Percentiles rank a stretch among this genome's conserved stretches.
These are phyloP conservation scores for Oryza glumipatula DNA, from an alignment of 176 grass and related monocot genomes.

Conservation along the genomic window DNA sequence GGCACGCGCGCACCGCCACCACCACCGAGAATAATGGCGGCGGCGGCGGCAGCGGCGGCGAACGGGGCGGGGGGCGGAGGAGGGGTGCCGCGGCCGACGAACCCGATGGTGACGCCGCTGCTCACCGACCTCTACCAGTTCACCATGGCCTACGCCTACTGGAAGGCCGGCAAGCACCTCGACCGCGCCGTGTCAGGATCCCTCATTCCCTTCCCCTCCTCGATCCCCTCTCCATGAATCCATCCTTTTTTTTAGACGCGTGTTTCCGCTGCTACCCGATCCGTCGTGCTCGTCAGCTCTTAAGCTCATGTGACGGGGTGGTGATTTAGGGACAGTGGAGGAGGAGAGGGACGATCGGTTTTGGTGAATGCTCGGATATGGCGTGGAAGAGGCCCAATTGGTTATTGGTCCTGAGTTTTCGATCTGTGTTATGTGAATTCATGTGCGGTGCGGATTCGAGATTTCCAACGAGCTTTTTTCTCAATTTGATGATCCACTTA, in stretches of 20 bases:
- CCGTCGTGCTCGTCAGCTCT: background rate
- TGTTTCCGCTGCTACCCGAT: background rate
- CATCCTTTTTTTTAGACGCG: background rate
- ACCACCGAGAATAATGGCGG: background rate
- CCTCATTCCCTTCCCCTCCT: background rate
- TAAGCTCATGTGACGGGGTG: background rate
- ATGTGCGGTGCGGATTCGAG: background rate
- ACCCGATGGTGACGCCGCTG: conserved; percentile 94
- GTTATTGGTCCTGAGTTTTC: background rate
- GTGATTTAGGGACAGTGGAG: background rate
- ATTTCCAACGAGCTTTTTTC: background rate
- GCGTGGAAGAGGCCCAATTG: background rate
- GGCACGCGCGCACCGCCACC: background rate
- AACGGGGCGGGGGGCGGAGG: conserved; percentile 45
- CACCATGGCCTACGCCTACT: conserved; percentile 99
- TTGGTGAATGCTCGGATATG: background rate
- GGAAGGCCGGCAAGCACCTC: conserved; percentile 96
- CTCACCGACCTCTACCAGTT: conserved; percentile 98
- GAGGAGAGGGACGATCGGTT: background rate
- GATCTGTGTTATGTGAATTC: background rate
- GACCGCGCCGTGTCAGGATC: conserved; percentile 76
- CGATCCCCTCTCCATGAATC: background rate
- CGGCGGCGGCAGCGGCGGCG: conserved; percentile 13
- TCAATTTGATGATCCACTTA: background rate
- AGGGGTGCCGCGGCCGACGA: conserved; percentile 59